Percentiles rank a stretch among this genome's conserved stretches.
Conservation (phyloP, 2,329 filamentous ascomycete genomes). For the Dendryphion nanum region DNA sequence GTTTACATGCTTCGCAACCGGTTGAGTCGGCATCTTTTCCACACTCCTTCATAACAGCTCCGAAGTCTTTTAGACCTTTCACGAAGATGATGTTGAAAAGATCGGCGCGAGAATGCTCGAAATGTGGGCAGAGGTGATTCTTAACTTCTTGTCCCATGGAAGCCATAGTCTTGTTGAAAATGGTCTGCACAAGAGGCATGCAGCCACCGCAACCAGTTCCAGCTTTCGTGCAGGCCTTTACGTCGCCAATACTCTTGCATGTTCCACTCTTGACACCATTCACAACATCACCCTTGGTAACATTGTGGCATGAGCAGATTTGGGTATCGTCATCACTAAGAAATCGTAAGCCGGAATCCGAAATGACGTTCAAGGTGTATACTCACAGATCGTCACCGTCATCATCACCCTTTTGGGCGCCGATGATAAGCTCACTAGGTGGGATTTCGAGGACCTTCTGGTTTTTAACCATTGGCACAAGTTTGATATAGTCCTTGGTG, state of each 20-base stretch:
- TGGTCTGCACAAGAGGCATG: constrained; percentile 81
- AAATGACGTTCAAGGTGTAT: no score
- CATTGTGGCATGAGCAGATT: constrained; percentile 91
- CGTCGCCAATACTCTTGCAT: constrained; percentile 76
- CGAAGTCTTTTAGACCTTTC: constrained; percentile 70
- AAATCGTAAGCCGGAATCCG: no score
- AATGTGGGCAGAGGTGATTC: constrained; percentile 83
- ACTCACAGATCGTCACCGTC: constrained; percentile 70
- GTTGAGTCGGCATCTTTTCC: constrained; percentile 70
- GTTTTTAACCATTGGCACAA: constrained; percentile 82
- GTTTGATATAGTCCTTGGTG: constrained; percentile 83
- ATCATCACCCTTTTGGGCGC: constrained; percentile 70
- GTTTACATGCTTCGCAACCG: constrained; percentile 86
- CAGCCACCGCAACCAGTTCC: constrained; percentile 90
- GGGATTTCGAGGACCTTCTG: constrained; percentile 76
- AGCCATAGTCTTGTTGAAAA: constrained; percentile 87
- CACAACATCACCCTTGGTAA: constrained; percentile 78
- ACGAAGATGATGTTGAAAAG: constrained; percentile 88
- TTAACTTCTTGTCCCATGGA: constrained; percentile 83
- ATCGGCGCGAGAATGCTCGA: constrained; percentile 78
- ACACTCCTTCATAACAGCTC: constrained; percentile 73
- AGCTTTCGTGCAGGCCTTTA: constrained; percentile 89
- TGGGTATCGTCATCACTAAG: constrained; percentile 76
- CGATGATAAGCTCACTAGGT: constrained; percentile 80
- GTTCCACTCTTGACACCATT: constrained; percentile 70